Base-by-base conservation (phyloP, 2,329 filamentous ascomycete genomes). In the Pleomassaria siparia region DNA sequence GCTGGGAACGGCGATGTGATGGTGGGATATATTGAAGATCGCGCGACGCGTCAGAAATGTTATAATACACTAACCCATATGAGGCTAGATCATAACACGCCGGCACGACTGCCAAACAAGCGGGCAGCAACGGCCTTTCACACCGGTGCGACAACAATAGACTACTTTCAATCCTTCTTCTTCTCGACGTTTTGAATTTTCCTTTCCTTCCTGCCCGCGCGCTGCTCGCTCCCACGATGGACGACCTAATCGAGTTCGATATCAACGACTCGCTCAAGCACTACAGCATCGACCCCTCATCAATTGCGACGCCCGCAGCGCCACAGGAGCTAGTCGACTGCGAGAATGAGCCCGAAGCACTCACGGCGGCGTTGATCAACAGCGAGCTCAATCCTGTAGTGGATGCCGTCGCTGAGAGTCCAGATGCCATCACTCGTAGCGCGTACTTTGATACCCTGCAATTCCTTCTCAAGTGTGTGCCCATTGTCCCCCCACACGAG, bases 211-310 rank as follows among this genome's bases (percentile, higher is more conserved):
- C 37, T 40, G 25, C 50, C 43, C 36, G 43, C 35, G 44, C 51
- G 44, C 54, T 44, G 53, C 46, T 55, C 44, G 53, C 46, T 55
- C 56, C 66, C 85, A 87, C 79, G 65, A 88, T 88, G 76, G 80
- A 80, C 60, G 76, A 78, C 56, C 75, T 73, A 55, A 82, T 91
- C 69, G 82, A 86, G 66, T 99, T 99, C 76, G 89, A 97, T 72
- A 89, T 99, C 73, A 96, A 96, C 72, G 88, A 96, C 77, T 90
- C 91, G 57, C 87, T 97, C 72, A 96, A 96, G 79, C 83, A 89
- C 70, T 99, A 96, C 75, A 89, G 96, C 82, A 95, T 90, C 74
- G 92, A 97, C 70, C 92, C 94, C 8, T 79, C 85, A 37, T 82
- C 84, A 30, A 88, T 97, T 46, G 79, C 87, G 7, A 96, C 91